Base-by-base conservation (phyloP, 495 filamentous ascomycete genomes). In the Neurospora sp. region DNA sequence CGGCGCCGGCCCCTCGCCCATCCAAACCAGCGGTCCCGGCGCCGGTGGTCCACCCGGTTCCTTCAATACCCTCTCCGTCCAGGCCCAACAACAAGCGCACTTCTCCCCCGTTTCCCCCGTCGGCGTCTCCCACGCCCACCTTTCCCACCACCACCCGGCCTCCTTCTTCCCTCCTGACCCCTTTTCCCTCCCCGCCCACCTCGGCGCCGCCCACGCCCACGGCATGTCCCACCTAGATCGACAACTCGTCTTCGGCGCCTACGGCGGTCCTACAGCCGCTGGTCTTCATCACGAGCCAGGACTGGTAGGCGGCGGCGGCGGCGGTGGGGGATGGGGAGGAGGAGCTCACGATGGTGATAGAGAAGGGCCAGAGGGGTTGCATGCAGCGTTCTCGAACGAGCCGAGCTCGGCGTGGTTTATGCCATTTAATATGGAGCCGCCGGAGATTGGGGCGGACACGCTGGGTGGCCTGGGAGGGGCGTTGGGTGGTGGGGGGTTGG, bases 401-500 rank as follows among this genome's bases (percentile, higher is more conserved):
- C 82, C 91, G 2, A 93, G 90, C 71, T 88, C 86, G 59, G 93
- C 94, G 31, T 98, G 94, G 94, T 97, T 97, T 81, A 90, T 97
- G 84, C 94, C 94, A 3, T 98, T 97, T 83, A 98, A 97, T 77
- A 89, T 95, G 82, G 92, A 94, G 75, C 93, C 92, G 70, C 89
- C 89, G 31, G 87, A 88, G 71, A 79, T 90, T 31, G 87, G 85
- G 16, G 84, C 86, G 40, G 88, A 89, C 16, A 71, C 84, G 35
- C 27, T 66, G 6, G 27, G 54, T 3, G 54, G 54, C 1, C 27
- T 66, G 16, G 54, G 54, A 35, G 84, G 81, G 7, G 76, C 78
- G 9, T 79, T 81, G 14, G 79, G 81, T 42, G 82, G 77, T 18
- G 82, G 79, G 4, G 74, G 73, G 18, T 71, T 83, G 59, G 82